Conservation (phyloP, 805 yeast species). For the Starmerella cellae region DNA sequence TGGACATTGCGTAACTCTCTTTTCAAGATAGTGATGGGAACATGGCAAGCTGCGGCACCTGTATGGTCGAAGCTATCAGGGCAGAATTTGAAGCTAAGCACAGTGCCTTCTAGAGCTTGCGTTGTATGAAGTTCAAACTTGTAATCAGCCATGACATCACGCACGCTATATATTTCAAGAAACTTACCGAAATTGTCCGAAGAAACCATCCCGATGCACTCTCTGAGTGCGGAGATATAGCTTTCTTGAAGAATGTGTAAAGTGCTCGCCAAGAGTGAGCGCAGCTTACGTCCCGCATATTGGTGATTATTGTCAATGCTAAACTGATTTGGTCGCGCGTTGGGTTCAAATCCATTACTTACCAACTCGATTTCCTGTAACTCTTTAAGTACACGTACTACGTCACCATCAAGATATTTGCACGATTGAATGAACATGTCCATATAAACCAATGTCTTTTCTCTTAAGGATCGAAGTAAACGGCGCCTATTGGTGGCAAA, state of each 20-base stretch:
- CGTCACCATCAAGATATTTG: constrained; percentile 24
- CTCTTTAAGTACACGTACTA: constrained; percentile 20
- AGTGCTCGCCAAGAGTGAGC: constrained; percentile 24
- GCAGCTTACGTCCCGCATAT: constrained; percentile 23
- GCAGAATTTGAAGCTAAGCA: constrained; percentile 10
- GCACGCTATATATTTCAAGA: constrained; percentile 34
- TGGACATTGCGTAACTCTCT: constrained; percentile 29
- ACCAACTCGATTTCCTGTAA: constrained; percentile 26
- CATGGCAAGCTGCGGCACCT: constrained; percentile 16
- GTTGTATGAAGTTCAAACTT: constrained; percentile 13
- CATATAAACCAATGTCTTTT: constrained; percentile 22
- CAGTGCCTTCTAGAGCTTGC: neutral
- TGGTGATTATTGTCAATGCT: neutral
- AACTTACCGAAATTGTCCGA: constrained; percentile 27
- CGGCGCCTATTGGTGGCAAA: constrained; percentile 28
- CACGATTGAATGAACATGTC: constrained; percentile 19
- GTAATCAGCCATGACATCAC: constrained; percentile 24
- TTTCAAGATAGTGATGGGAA: constrained; percentile 23
- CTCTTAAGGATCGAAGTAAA: constrained; percentile 23
- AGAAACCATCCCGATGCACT: constrained; percentile 25
- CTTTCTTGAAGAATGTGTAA: constrained; percentile 27
- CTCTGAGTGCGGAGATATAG: constrained; percentile 22
- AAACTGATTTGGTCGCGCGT: constrained; percentile 1
- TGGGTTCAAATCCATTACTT: constrained; percentile 17
- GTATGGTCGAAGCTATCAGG: constrained; percentile 3